These are phyloP conservation scores for Colletotrichum graminicola DNA, from an alignment of 2,329 filamentous ascomycete genomes.

Conservation along the genomic window DNA sequence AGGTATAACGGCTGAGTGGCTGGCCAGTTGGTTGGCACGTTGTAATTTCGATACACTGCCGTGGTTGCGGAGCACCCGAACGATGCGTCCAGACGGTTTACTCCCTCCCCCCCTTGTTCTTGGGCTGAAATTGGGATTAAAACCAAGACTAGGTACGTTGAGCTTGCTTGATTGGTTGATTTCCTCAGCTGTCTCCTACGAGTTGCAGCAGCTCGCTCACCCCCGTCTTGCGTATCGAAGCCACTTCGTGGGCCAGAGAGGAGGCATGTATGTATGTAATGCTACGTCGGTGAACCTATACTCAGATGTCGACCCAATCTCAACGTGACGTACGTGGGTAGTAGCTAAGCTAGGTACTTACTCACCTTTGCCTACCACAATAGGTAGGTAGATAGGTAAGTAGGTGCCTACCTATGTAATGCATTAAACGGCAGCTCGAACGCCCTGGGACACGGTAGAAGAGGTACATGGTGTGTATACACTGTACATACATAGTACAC, in stretches of 20 bases:
- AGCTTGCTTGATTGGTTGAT: background rate
- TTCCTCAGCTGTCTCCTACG: background rate
- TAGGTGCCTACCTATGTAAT: background rate
- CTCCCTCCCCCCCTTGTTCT: conserved; percentile 1
- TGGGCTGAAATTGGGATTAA: conserved; percentile 5
- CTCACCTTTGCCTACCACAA: too few relatives aligned
- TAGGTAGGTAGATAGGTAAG: too few relatives aligned
- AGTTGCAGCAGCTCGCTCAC: background rate
- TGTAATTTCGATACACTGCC: conserved; percentile 35
- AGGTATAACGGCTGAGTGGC: conserved; percentile 34
- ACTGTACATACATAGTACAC: too few relatives aligned
- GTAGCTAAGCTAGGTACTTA: too few relatives aligned
- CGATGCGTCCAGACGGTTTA: conserved; percentile 10
- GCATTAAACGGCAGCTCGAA: background rate
- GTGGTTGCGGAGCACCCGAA: conserved; percentile 16
- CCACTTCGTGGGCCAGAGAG: background rate
- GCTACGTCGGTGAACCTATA: background rate
- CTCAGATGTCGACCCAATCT: background rate
- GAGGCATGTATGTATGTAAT: too few relatives aligned
- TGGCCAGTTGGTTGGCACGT: conserved; percentile 26
- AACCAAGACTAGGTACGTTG: background rate
- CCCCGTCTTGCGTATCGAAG: too few relatives aligned
- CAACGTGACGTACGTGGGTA: background rate
- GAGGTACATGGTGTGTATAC: too few relatives aligned
- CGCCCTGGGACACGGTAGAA: background rate